A percentile compares a stretch with the other conserved stretches of the same genome.
Conservation (phyloP, 257 asterid species). For the Penstemon davidsonii region DNA sequence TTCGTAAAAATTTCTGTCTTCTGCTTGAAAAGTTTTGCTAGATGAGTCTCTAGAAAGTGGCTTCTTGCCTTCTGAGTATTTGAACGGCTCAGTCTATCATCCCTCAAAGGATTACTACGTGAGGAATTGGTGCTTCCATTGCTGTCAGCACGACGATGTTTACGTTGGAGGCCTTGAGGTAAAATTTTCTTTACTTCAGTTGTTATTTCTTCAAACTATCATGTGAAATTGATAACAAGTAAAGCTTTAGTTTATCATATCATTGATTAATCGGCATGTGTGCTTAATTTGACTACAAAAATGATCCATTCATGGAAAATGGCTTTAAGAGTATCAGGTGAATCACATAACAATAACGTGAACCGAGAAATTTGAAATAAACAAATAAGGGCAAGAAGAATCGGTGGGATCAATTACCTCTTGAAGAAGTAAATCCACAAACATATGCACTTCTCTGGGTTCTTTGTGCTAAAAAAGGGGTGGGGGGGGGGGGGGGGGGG, state of each 20-base stretch:
- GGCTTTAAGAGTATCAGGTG: not conserved
- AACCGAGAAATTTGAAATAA: not conserved
- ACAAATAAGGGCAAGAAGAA: constrained; percentile 5
- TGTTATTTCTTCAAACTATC: constrained; percentile 60
- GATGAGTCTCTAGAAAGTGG: constrained; percentile 95
- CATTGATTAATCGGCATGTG: not conserved
- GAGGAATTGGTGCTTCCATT: constrained; percentile 92
- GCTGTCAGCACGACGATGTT: constrained; percentile 87
- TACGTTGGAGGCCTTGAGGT: constrained; percentile 68
- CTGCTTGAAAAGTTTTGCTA: constrained; percentile 92
- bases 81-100: constrained; percentile 68
- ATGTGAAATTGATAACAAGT: constrained; percentile 28
- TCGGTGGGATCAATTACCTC: constrained; percentile 52
- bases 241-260: constrained; percentile 14
- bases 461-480: constrained; percentile 74
- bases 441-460: constrained; percentile 99
- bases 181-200: constrained; percentile 69
- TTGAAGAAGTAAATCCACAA: constrained; percentile 85
- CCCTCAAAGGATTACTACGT: constrained; percentile 91
- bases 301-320: constrained; percentile 2
- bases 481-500: not conserved
- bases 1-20: constrained; percentile 93
- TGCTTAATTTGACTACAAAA: not conserved
- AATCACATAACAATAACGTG: not conserved
- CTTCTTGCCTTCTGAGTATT: constrained; percentile 90